Evolutionary conservation across 495 filamentous ascomycete genomes (phyloP).

Genomic region (Poronia punctata): DNA sequence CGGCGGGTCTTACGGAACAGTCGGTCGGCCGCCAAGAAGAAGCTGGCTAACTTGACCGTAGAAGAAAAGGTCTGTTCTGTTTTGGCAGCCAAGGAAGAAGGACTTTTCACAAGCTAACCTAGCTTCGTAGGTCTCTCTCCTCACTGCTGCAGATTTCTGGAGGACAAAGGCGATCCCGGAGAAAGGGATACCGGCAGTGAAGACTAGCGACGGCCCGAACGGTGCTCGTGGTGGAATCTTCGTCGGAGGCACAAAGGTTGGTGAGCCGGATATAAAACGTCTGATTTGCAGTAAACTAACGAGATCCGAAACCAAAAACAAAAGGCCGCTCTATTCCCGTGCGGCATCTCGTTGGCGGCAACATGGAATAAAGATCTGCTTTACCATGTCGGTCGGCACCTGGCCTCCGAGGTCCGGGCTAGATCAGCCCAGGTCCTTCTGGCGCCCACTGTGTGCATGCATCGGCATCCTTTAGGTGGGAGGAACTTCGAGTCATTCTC

Average conservation of each 20-base stretch:
- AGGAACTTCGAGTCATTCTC: slow-evolving; percentile 85
- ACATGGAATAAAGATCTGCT: slow-evolving; percentile 72
- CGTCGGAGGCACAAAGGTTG: slow-evolving; percentile 54
- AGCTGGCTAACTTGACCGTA: slow-evolving; percentile 38
- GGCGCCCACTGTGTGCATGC: slow-evolving; percentile 77
- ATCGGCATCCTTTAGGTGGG: slow-evolving; percentile 73
- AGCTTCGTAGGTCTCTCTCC: slow-evolving; percentile 46
- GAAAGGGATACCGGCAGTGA: slow-evolving; percentile 63
- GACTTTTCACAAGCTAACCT: slow-evolving; percentile 23
- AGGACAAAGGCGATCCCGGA: slow-evolving; percentile 61
- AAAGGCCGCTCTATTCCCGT: slow-evolving; percentile 67
- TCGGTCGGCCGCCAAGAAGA: slow-evolving; percentile 33
- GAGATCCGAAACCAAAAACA: slow-evolving; percentile 7
- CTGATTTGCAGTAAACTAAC: slow-evolving; percentile 34
- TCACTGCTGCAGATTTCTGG: slow-evolving; percentile 71
- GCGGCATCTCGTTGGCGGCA: slow-evolving; percentile 67
- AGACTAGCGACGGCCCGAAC: slow-evolving; percentile 73
- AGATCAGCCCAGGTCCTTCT: slow-evolving; percentile 69
- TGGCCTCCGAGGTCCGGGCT: slow-evolving; percentile 65
- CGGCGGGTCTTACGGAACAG: slow-evolving; percentile 17
- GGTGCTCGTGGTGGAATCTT: slow-evolving; percentile 68
- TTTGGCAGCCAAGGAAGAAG: not conserved
- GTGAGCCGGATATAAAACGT: slow-evolving; percentile 5
- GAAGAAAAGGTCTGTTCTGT: slow-evolving; percentile 46
- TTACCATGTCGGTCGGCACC: slow-evolving; percentile 57